Base-by-base conservation (phyloP, 495 filamentous ascomycete species). In the Penicillium antarcticum region DNA sequence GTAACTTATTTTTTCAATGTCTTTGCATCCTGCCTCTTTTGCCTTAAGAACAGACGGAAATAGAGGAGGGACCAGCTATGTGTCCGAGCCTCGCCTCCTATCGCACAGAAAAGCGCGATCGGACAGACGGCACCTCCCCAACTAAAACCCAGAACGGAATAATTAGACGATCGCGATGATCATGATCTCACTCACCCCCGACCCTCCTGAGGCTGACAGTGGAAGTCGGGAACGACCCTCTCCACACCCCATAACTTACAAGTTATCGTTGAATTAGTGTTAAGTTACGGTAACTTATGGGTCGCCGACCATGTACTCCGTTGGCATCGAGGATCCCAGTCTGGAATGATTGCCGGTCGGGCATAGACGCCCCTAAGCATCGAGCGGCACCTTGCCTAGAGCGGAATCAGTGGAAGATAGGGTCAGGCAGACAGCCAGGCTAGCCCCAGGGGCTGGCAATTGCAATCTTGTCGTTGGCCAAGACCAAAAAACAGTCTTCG, bases 81-180 rank as follows among this genome's bases (percentile, higher is more conserved):
- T 45, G 43, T 45, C 35, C 16, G 7, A 33, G 44, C 26, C 26
- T 29, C 9, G 26, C 26, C 26, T 29, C 26, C 26, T 7, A 8
- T 29, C 26, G 26, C 38, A 41, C 37, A 48, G 16, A 40, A 36
- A 41, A 48, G 26, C 45, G 45, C 29, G 47, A 42, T 49, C 47
- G 37, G 29, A 42, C 8, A 49, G 18, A 32, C 26, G 26, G 26
- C 5, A 9, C 11, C 42, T 10, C 42, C 12, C 17, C 17, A 45
- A 13, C 53, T 29, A 48, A 35, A 0, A 40, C 54, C 48, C 8
- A 47, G 42, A 61, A 56, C 9, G 61, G 61, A 52, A 58, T 34
- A 53, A 63, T 35, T 64, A 64, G 55, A 64, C 61, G 61, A 64
- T 61, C 57, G 36, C 23, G 48, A 48, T 53, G 57, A 63, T 53